A percentile compares a stretch with the other conserved stretches of the same genome.
Evolutionary conservation across 2,329 filamentous ascomycete genomes (phyloP).

Genomic region (Didymellaceae sp.): DNA sequence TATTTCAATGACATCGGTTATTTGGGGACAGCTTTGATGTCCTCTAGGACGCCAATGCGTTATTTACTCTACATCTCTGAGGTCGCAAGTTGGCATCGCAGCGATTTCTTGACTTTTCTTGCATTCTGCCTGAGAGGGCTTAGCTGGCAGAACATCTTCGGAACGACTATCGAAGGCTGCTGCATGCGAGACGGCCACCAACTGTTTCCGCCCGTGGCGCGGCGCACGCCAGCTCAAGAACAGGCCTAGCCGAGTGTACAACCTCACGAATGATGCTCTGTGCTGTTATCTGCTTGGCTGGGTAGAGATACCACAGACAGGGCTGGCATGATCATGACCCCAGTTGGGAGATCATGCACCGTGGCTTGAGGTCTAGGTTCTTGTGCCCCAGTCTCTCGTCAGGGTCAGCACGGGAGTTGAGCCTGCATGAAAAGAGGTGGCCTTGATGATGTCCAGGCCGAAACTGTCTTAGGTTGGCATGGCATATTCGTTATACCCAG

Average conservation of each 20-base stretch:
- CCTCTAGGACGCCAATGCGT: slow-evolving; percentile 15
- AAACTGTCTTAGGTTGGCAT: background rate
- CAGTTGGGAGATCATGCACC: slow-evolving; percentile 4
- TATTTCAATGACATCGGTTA: slow-evolving; percentile 4
- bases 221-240: slow-evolving; percentile 7
- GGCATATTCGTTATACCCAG: background rate
- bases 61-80: slow-evolving; percentile 1
- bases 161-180: slow-evolving; percentile 18
- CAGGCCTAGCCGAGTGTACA: background rate
- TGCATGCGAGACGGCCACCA: slow-evolving; percentile 13
- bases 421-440: slow-evolving; percentile 1
- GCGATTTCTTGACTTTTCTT: slow-evolving; percentile 13
- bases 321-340: slow-evolving; percentile 10
- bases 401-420: background rate
- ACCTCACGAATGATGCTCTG: slow-evolving; percentile 11
- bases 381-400: background rate
- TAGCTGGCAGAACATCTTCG: slow-evolving; percentile 12
- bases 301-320: background rate
- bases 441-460: background rate
- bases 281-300: slow-evolving; percentile 18
- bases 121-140: slow-evolving; percentile 5
- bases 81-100: slow-evolving; percentile 6
- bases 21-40: background rate
- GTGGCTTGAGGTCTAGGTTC: background rate
- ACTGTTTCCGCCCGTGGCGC: slow-evolving; percentile 16